Conservation (phyloP, 352 stramenopile species). For the Pilasporangium apinafurcum region DNA sequence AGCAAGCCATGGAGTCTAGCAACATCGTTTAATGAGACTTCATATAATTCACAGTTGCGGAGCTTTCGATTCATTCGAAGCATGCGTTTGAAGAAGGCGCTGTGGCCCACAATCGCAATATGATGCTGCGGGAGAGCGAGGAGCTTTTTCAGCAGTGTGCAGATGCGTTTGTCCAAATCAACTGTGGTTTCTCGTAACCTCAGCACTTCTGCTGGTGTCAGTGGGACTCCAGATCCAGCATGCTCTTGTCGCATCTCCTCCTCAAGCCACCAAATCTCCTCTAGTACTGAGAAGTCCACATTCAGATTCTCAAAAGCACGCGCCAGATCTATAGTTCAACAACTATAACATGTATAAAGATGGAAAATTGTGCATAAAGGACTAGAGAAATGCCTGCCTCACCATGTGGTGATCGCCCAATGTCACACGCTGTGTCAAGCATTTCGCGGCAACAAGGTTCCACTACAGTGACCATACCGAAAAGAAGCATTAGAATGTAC, state of each 20-base stretch:
- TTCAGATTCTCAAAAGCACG: slow-evolving; percentile 20
- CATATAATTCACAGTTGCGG: slow-evolving; percentile 72
- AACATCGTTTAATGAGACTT: slow-evolving; percentile 25
- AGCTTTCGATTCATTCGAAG: slow-evolving; percentile 74
- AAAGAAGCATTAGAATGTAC: not conserved
- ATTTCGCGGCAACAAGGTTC: slow-evolving; percentile 72
- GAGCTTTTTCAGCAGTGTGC: slow-evolving; percentile 46
- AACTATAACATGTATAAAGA: not conserved
- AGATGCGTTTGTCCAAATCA: slow-evolving; percentile 65
- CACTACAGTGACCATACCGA: slow-evolving; percentile 23
- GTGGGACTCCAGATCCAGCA: slow-evolving; percentile 17
- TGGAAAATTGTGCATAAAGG: no score
- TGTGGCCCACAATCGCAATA: slow-evolving; percentile 80
- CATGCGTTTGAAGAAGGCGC: slow-evolving; percentile 83
- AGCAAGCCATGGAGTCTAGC: slow-evolving; percentile 8
- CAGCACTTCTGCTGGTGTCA: slow-evolving; percentile 39
- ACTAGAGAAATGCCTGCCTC: not conserved
- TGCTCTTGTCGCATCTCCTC: slow-evolving; percentile 17
- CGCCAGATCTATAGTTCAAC: slow-evolving; percentile 20
- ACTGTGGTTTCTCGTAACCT: slow-evolving; percentile 42
- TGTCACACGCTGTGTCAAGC: slow-evolving; percentile 81
- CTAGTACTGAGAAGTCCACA: slow-evolving; percentile 40
- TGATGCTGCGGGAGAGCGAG: slow-evolving; percentile 50
- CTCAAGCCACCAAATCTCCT: slow-evolving; percentile 62
- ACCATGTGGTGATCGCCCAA: slow-evolving; percentile 55